These are phyloP conservation scores for Achlya hypogyna DNA, from an alignment of 352 stramenopile species.

Conservation along the genomic window DNA sequence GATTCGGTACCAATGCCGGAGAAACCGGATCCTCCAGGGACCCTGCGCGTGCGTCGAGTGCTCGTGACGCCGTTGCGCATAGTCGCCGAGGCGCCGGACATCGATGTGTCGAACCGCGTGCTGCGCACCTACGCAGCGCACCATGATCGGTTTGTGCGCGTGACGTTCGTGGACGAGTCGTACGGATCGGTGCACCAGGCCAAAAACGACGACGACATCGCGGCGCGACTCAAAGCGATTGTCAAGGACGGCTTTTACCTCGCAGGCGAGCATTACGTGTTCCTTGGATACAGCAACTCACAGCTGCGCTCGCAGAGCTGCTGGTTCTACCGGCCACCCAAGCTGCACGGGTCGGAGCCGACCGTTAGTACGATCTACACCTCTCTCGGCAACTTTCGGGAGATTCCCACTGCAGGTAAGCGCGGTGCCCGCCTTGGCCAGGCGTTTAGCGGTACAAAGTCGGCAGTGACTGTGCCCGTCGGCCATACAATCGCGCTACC, in stretches of 20 bases:
- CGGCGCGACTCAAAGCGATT: not conserved
- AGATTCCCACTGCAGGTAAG: not conserved
- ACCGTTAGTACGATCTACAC: not conserved
- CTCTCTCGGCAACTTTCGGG: not conserved
- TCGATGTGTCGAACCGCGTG: conserved; percentile 9
- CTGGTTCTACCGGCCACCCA: conserved; percentile 12
- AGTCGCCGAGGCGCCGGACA: not conserved
- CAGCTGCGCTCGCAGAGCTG: conserved; percentile 7
- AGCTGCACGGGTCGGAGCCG: not conserved
- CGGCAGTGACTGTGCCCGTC: not conserved
- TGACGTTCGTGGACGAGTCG: conserved; percentile 15
- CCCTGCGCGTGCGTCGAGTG: conserved; percentile 1
- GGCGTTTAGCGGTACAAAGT: conserved; percentile 5
- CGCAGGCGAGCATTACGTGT: conserved; percentile 5
- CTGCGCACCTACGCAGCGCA: not conserved
- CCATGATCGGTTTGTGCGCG: conserved; percentile 11
- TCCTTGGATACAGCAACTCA: conserved; percentile 10
- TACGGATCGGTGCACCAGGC: conserved; percentile 2
- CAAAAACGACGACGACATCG: not conserved
- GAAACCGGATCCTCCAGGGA: not conserved
- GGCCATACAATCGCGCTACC: not conserved
- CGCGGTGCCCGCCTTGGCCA: conserved; percentile 9
- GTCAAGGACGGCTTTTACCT: not conserved
- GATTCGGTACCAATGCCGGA: too few species aligned
- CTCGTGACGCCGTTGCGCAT: conserved; percentile 13